Base-by-base conservation (phyloP, 2,329 filamentous ascomycete genomes). In the Xylaria sp. region DNA sequence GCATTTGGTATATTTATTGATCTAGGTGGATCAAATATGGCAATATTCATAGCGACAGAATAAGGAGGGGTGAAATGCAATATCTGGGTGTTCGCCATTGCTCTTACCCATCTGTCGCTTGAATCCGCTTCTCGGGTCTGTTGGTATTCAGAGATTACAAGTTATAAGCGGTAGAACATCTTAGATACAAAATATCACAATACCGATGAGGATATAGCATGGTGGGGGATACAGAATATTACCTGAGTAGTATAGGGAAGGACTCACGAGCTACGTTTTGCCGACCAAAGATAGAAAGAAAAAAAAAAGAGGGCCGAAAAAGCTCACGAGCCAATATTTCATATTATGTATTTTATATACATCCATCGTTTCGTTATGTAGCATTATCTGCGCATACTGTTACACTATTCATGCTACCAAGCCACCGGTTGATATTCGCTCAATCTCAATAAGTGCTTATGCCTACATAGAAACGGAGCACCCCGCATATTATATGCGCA, bases 371-470 rank as follows among this genome's bases (percentile, higher is more conserved):
- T 5, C 39, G 9, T 42, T 11, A 36, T 14, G 14, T 4, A 17
- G 39, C 39, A 14, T 42, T 42, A 8, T 42, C 5, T 14, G 4
- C 11, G 12, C 12, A 5, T 42, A 17, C 14, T 17, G 5, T 42
- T 42, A 42, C 14, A 17, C 17, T 42, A 17, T 4, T 17, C 14
- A 42, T 42, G 14, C 14, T 11, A 8, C 12, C 12, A 42, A 17
- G 12, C 2, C 11, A 11, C 14, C 5, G 14, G 39, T 17, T 4
- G 39, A 42, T 17, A 4, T 19, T 58, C 30, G 19, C 48, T 30
- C 21, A 9, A 36, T 51, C 45, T 39, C n/a, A 45, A 51, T 60
- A 60, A 4, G 45, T 50, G n/a, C 57, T 27, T 27, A 51, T 36
- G 30, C 45, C 11, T 51, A 50, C 24, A 27, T 55, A 27, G 24